Evolutionary conservation across 2,329 filamentous ascomycete species (phyloP), one percentile per base, ranked within the genome.

Genomic region (Colletotrichum musae): DNA sequence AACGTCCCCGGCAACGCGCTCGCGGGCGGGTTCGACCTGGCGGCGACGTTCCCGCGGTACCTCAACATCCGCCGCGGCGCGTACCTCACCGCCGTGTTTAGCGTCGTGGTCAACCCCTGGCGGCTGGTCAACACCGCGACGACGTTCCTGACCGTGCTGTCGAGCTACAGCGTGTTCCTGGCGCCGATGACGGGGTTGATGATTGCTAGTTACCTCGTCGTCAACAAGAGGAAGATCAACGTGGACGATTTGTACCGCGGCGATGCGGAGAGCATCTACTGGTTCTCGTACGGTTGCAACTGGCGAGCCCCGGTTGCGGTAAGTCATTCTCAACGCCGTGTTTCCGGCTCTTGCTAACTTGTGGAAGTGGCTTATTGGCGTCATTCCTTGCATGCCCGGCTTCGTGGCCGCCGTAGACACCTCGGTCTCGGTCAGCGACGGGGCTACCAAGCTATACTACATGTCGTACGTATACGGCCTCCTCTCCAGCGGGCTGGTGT

Each of bases 181-280:
- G 79, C 78, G 1, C 80, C 80, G 3, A 80, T 82, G 78, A 80
- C 78, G 5, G 82, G 82, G 7, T 64, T 83, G 47, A 81, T 83
- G 80, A 77, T 79, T 3, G 75, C 79, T 5, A 75, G 74, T 64
- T 83, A 81, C 39, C 59, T 79, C 5, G 1, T 81, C 5, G 76
- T 82, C 36, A 74, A 76, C 12, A 77, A 73, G 58, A 71, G 71
- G 47, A 81, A 80, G 75, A 43, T 81, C 43, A 79, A 80, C 36
- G 72, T 82, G 1, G 77, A 80, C 21, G 78, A 80, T 50, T 68
- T 82, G 28, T 82, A 78, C 64, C 72, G 74, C 36, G 77, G 75
- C 5, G 72, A 78, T 45, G 58, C 71, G 3, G 62, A 67, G 1
- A 78, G 78, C 58, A 75, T 82, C 2, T 83, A 83, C 71, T 83